phyloP scores from a whole-genome alignment of 2,329 filamentous ascomycete genomes.

The Colletotrichum tanaceti region DNA sequence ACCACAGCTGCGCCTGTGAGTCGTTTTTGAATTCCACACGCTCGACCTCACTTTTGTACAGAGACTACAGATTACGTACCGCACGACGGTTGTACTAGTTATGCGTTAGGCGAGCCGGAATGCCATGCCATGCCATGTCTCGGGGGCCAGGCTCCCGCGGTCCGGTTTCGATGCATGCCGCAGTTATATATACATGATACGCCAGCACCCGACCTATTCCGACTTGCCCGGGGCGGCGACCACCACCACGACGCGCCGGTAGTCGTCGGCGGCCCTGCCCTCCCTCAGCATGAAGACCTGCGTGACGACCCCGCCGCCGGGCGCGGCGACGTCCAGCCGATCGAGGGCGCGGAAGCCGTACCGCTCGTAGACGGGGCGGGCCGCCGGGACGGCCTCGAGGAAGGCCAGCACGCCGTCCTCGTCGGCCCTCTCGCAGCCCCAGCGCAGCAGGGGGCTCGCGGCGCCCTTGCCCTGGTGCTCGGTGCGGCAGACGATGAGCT shows the following conservation, averaged over 20 bases:
- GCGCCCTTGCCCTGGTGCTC: slow-evolving; percentile 60
- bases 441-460: slow-evolving; percentile 57
- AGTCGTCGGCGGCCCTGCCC: slow-evolving; percentile 25
- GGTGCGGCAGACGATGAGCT: slow-evolving; percentile 57
- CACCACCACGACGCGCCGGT: not conserved
- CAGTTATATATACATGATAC: too few relatives aligned
- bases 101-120: too few relatives aligned
- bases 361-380: slow-evolving; percentile 59
- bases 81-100: too few relatives aligned
- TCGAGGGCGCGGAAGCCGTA: slow-evolving; percentile 59
- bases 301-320: slow-evolving; percentile 47
- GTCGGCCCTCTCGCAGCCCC: slow-evolving; percentile 61
- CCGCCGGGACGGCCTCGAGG: slow-evolving; percentile 62
- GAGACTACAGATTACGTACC: too few relatives aligned
- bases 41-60: too few relatives aligned
- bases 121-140: too few relatives aligned
- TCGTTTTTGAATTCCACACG: too few relatives aligned
- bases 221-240: not conserved
- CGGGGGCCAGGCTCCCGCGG: too few relatives aligned
- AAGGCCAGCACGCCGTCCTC: slow-evolving; percentile 56
- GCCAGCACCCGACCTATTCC: not conserved
- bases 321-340: slow-evolving; percentile 48
- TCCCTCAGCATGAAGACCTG: slow-evolving; percentile 53
- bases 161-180: too few relatives aligned
- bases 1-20: too few relatives aligned